Base-by-base conservation (phyloP, 148 eudicot genomes). In the Vaccinium myrtillus region DNA sequence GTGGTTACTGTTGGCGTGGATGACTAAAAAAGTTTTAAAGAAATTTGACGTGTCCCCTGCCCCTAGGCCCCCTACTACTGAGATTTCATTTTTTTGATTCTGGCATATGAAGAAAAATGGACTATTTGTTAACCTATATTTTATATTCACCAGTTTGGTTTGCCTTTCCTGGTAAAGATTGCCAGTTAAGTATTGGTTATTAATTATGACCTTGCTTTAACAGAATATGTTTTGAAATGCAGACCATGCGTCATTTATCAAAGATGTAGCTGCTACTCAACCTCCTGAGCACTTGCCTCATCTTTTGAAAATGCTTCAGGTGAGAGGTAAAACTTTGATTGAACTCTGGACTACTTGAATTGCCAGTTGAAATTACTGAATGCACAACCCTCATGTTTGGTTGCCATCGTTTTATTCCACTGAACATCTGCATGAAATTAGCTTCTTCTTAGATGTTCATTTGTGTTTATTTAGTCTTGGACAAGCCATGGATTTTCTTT, bases 181-280 rank as follows among this genome's bases (percentile, higher is more conserved):
- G 18, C 7, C 8, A n/a, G 9, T 58, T 58, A 58, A 58, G 63
- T 8, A 58, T 58, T 58, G 65, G 16, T 23, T 70, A 53, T 71
- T 69, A 21, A 53, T 70, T 59, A 21, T 30, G 30, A 32, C 15
- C 19, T 49, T 55, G 36, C 5, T 25, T 79, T 56, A 48, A 69
- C 27, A 18, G 15, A 54, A 19, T 78, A 0, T 59, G 8, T 74
- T 83, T 80, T 87, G 81, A 73, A 83, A 78, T 87, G 88, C 93
- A 94, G 98, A 93, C 83, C 99, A 97, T 70, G 84, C 90, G 50
- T 91, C 93, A 51, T 97, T 93, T 79, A 91, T 97, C 82, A 89
- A 94, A 86, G 98, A 94, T 79, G 94, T 95, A n/a, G 99, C 99
- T 49, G 93, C 88, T 67, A 88, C 93, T 75, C 89, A 90, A 86